phyloP scores from a whole-genome alignment of 108 stramenopile species.

The Skeletonema costatum region DNA sequence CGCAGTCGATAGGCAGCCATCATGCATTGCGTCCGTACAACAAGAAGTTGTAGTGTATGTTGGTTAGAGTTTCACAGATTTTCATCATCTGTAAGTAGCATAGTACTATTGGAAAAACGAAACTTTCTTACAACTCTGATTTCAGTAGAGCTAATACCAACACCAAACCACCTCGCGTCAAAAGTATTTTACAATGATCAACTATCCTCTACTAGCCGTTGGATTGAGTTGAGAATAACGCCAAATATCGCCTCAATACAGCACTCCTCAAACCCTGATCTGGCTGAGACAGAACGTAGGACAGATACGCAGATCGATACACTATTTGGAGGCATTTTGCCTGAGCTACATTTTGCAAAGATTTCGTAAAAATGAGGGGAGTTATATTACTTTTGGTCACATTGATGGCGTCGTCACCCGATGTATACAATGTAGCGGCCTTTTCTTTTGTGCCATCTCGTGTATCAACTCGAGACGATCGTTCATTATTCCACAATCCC shows the following conservation, averaged over 20 bases:
- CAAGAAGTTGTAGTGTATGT: no score
- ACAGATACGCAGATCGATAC: neutral
- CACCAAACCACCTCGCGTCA: no score
- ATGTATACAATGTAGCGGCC: neutral
- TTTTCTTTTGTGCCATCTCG: neutral
- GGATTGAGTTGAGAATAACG: no score
- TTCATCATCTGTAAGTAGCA: no score
- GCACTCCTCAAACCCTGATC: neutral
- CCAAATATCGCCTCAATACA: neutral
- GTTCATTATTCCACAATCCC: neutral
- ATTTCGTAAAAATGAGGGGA: neutral
- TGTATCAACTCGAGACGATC: neutral
- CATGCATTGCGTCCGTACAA: no score
- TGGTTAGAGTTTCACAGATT: no score
- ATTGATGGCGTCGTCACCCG: neutral
- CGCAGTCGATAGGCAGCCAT: neutral
- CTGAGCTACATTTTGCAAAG: neutral
- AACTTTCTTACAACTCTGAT: no score
- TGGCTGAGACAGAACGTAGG: neutral
- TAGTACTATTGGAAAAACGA: no score
- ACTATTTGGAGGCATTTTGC: neutral
- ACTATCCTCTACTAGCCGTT: no score
- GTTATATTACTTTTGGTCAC: neutral
- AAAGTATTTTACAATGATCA: no score
- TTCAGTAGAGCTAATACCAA: no score